Conservation (phyloP, 805 yeast species). For the Cyberlindnera japonica region DNA sequence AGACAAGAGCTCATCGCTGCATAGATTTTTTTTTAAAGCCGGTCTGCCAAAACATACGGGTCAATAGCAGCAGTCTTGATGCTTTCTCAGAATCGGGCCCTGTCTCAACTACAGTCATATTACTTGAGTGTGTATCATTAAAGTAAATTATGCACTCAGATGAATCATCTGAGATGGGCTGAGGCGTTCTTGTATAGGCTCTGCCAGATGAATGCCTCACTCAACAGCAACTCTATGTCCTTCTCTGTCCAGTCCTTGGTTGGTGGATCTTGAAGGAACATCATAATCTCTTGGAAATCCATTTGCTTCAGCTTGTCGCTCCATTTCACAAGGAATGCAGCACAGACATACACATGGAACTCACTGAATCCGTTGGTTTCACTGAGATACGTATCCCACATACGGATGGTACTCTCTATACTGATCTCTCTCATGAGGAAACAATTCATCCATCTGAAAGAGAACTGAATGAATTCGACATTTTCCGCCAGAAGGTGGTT, state of each 20-base stretch:
- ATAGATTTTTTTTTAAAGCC: not conserved
- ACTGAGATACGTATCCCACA: constrained; percentile 95
- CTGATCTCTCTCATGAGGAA: constrained; percentile 89
- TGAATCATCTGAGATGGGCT: constrained; percentile 61
- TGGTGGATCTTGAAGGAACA: constrained; percentile 88
- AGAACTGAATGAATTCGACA: constrained; percentile 91
- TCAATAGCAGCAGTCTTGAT: not conserved
- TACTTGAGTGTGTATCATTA: not conserved
- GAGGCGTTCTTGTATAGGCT: constrained; percentile 83
- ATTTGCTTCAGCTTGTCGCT: constrained; percentile 68
- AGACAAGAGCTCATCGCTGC: constrained; percentile 3
- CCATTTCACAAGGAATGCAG: constrained; percentile 91
- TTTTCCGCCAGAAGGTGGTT: constrained; percentile 76
- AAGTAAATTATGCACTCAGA: too few relatives aligned
- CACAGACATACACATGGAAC: constrained; percentile 96
- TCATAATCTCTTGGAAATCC: constrained; percentile 94
- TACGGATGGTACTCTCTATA: constrained; percentile 73
- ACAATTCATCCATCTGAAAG: constrained; percentile 99
- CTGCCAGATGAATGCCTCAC: constrained; percentile 98
- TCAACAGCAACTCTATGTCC: constrained; percentile 84
- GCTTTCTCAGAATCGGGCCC: not conserved
- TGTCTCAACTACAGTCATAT: not conserved
- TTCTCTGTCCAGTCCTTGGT: constrained; percentile 82
- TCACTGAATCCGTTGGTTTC: constrained; percentile 79
- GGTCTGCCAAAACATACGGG: not conserved